Base-by-base conservation (phyloP, 2,329 filamentous ascomycete genomes). In the Fusarium xyrophilum region DNA sequence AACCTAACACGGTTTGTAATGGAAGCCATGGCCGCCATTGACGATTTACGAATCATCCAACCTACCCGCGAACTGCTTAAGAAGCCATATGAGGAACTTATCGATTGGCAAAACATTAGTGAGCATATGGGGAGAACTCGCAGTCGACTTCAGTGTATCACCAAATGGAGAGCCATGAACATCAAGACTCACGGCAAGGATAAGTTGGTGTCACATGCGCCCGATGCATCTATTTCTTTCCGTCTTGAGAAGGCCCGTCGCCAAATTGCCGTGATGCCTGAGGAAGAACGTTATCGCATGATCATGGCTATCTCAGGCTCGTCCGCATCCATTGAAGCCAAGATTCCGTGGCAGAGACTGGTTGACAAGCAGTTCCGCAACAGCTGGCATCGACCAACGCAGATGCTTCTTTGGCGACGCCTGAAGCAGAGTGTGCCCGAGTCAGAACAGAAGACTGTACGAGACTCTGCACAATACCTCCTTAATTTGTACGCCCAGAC, bases 41-140 rank as follows among this genome's bases (percentile, higher is more conserved):
- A 83, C 17, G 75, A 75, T 15, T 54, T 77, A 33, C 76, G 79
- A 17, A 72, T 75, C 14, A 75, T 77, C 4, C 73, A 80, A 6
- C 72, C 73, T 7, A 75, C 77, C 3, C 70, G 74, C 6, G 66
- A 75, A 12, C 65, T 79, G 5, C 72, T 79, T 6, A 75, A 77
- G n/a, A 78, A 79, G 19, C 75, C 81, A 3, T 82, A 86, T 43
- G 84, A 86, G 64, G 79, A 82, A 21, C 77, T 88, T 33, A 82
- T 93, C 64, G 86, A 90, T 71, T 93, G 91, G 90, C 81, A 85
- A 51, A 76, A 81, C 12, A 86, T 93, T 27, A 89, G 88, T 69
- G 79, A 86, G 62, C 82, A 83, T 56, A 89, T 93, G 86, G 82
- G 80, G 17, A 81, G 82, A 48, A 87, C 82, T 12, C 83, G 91